Conservation (phyloP, 495 filamentous ascomycete genomes). For the Penicillium paradoxum region DNA sequence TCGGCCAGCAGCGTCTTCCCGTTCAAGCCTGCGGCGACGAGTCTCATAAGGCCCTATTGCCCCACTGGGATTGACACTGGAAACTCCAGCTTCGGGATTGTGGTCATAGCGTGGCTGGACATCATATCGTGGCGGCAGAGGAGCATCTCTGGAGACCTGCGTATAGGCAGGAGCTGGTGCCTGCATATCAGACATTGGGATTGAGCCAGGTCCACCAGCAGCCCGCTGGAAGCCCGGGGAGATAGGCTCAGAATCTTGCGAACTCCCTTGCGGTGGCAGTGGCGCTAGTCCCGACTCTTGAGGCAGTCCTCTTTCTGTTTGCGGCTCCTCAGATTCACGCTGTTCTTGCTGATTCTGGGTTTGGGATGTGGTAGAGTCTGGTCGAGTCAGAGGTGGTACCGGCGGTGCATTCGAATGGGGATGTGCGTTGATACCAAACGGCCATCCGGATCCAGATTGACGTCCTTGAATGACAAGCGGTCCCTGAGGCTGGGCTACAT, state of each 20-base stretch:
- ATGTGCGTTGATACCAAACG: background rate
- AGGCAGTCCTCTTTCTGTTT: background rate
- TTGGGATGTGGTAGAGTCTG: background rate
- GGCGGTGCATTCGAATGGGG: slow-evolving; percentile 7
- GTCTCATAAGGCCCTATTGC: slow-evolving; percentile 45
- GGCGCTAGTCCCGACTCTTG: background rate
- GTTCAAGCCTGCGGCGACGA: slow-evolving; percentile 54
- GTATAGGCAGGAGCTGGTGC: slow-evolving; percentile 34
- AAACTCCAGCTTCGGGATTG: slow-evolving; percentile 16
- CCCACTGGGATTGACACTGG: slow-evolving; percentile 22
- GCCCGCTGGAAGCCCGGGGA: slow-evolving; percentile 40
- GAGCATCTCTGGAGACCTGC: slow-evolving; percentile 11
- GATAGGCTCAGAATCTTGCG: slow-evolving; percentile 26
- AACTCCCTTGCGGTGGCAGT: background rate
- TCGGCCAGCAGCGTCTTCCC: slow-evolving; percentile 53
- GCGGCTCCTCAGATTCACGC: background rate
- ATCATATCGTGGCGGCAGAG: slow-evolving; percentile 27
- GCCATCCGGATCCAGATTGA: slow-evolving; percentile 6
- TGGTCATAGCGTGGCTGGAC: slow-evolving; percentile 8
- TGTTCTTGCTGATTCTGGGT: background rate
- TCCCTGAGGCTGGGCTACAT: background rate
- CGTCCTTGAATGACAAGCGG: slow-evolving; percentile 6
- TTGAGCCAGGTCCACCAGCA: slow-evolving; percentile 38
- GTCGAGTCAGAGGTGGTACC: background rate
- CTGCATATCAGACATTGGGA: slow-evolving; percentile 44